Percentiles rank a stretch among this genome's conserved stretches.
phyloP scores from a whole-genome alignment of 306 rosid species.

The Prinsepia uniflora region DNA sequence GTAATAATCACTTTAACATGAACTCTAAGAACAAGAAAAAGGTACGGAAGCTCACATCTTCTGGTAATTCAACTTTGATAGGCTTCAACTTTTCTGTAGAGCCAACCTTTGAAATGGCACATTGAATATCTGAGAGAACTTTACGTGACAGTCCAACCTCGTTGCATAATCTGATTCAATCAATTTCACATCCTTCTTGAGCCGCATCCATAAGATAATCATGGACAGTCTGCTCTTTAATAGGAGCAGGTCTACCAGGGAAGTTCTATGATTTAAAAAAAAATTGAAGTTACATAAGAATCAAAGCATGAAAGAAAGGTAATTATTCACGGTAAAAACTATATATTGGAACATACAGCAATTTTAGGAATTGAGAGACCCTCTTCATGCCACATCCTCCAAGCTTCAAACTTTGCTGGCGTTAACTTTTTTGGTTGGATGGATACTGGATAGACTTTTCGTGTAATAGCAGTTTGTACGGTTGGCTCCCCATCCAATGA shows the following conservation, averaged over 20 bases:
- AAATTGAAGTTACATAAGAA: not conserved
- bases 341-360: constrained; percentile 50
- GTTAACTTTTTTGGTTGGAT: constrained; percentile 40
- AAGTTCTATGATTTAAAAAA: constrained; percentile 41
- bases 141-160: constrained; percentile 48
- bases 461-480: constrained; percentile 37
- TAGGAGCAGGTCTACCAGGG: constrained; percentile 76
- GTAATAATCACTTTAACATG: constrained; percentile 2
- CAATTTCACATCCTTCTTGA: constrained; percentile 61
- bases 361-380: constrained; percentile 57
- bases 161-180: constrained; percentile 63
- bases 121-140: constrained; percentile 44
- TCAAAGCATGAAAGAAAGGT: constrained; percentile 17
- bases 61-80: constrained; percentile 75
- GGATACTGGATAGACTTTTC: constrained; percentile 40
- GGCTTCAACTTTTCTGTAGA: constrained; percentile 75
- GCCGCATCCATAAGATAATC: constrained; percentile 77
- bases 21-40: constrained; percentile 11
- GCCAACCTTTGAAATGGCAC: constrained; percentile 72
- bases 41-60: constrained; percentile 52
- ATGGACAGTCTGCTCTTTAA: constrained; percentile 67
- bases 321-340: constrained; percentile 5
- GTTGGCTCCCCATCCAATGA: constrained; percentile 59
- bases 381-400: constrained; percentile 86
- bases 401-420: constrained; percentile 69